These are phyloP conservation scores for Vitis hybrid DNA, from an alignment of 177 flowering plant species.

Conservation along the genomic window DNA sequence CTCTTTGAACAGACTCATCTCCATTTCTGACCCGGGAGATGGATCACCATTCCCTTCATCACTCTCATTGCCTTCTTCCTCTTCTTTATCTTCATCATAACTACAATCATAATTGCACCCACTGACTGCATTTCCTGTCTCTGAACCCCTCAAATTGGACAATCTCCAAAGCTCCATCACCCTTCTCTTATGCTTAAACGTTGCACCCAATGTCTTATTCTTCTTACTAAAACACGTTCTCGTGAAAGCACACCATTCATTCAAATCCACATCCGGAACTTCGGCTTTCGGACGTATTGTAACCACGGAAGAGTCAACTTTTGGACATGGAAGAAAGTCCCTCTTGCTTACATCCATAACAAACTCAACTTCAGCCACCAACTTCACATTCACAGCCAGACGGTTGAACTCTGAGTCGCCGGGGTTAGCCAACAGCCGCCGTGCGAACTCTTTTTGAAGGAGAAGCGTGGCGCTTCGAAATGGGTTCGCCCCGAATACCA, in stretches of 20 bases:
- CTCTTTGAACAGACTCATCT: slow-evolving; percentile 46
- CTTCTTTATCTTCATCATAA: slow-evolving; percentile 24
- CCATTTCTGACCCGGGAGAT: slow-evolving; percentile 21
- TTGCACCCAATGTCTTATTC: slow-evolving; percentile 91
- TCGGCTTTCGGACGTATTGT: slow-evolving; percentile 56
- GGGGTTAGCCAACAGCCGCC: slow-evolving; percentile 76
- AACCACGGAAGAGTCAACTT: slow-evolving; percentile 88
- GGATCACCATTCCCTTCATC: slow-evolving; percentile 15
- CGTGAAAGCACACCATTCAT: slow-evolving; percentile 87
- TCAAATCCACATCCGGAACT: slow-evolving; percentile 60
- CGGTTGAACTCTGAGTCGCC: slow-evolving; percentile 86
- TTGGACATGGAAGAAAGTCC: slow-evolving; percentile 82
- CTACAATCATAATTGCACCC: not conserved
- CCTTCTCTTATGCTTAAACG: slow-evolving; percentile 88
- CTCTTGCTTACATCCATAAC: slow-evolving; percentile 90
- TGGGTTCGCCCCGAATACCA: slow-evolving; percentile 48
- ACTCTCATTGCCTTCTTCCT: slow-evolving; percentile 12
- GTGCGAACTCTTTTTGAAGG: slow-evolving; percentile 90
- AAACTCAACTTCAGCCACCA: slow-evolving; percentile 77
- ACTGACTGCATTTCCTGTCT: not conserved
- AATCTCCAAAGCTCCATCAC: slow-evolving; percentile 52
- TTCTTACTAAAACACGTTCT: slow-evolving; percentile 80
- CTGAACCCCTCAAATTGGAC: slow-evolving; percentile 18
- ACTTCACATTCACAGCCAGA: slow-evolving; percentile 82
- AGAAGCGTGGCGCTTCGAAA: slow-evolving; percentile 81